These are phyloP conservation scores for Hygrophorus russula DNA, from an alignment of 768 basidiomycete genomes.

Conservation along the genomic window DNA sequence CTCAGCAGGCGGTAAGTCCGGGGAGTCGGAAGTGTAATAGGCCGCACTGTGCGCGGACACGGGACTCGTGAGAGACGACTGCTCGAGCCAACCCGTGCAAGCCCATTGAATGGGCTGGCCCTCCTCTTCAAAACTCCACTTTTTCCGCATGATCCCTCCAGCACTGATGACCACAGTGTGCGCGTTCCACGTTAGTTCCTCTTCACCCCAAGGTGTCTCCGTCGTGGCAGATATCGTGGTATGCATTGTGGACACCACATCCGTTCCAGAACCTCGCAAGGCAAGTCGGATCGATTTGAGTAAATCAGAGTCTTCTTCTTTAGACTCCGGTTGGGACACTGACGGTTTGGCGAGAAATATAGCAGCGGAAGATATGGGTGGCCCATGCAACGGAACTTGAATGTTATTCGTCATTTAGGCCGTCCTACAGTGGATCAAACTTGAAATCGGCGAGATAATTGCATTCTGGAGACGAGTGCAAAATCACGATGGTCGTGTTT, in stretches of 20 bases:
- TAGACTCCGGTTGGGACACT: conserved; percentile 10
- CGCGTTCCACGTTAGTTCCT: conserved; percentile 64
- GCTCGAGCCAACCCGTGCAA: conserved; percentile 65
- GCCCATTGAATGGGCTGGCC: conserved; percentile 69
- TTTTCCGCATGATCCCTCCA: conserved; percentile 58
- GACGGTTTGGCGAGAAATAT: conserved; percentile 25
- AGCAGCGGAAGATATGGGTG: conserved; percentile 30
- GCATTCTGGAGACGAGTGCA: background rate
- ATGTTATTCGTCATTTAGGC: conserved; percentile 12
- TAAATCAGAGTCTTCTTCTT: conserved; percentile 24
- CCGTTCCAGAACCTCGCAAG: conserved; percentile 42
- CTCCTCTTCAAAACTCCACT: conserved; percentile 68
- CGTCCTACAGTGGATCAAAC: background rate
- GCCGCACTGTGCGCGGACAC: conserved; percentile 18
- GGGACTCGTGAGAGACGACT: conserved; percentile 21
- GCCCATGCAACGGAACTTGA: conserved; percentile 29
- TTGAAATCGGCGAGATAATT: background rate
- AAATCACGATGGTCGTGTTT: too few relatives aligned
- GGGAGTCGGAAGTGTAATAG: conserved; percentile 21
- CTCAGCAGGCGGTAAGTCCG: conserved; percentile 11
- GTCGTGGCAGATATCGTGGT: conserved; percentile 28
- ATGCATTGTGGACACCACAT: conserved; percentile 28
- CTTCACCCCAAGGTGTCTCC: conserved; percentile 34
- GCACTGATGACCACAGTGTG: conserved; percentile 49
- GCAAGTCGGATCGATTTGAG: conserved; percentile 49